Conservation (phyloP, 257 asterid species). For the Echites panduratus region DNA sequence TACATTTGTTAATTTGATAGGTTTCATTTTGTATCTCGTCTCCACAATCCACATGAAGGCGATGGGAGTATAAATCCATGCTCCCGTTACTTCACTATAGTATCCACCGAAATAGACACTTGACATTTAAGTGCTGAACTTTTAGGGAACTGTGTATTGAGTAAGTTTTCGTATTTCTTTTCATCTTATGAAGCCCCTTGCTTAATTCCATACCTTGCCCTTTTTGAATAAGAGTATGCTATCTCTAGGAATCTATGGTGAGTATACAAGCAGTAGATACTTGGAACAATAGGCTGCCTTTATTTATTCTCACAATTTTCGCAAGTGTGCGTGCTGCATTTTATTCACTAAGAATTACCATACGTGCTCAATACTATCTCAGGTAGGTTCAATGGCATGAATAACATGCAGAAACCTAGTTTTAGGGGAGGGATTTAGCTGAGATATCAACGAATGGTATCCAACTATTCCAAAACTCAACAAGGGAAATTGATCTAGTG, state of each 20-base stretch:
- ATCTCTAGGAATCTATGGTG: neutral
- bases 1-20: neutral
- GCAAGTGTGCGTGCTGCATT: neutral
- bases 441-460: neutral
- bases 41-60: neutral
- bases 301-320: neutral
- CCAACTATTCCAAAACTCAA: neutral
- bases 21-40: neutral
- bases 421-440: neutral
- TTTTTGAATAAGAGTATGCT: neutral
- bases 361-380: neutral
- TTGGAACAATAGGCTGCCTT: neutral
- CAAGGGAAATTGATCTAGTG: neutral
- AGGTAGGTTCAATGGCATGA: neutral
- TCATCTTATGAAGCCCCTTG: neutral
- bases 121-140: neutral
- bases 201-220: slow-evolving; percentile 14
- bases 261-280: neutral
- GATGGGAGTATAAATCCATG: neutral
- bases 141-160: neutral
- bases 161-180: neutral
- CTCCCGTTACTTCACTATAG: neutral
- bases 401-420: neutral
- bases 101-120: neutral
- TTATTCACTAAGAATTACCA: neutral